Evolutionary conservation across 2,329 filamentous ascomycete genomes (phyloP).

Genomic region (Dothideomycetes sp.): DNA sequence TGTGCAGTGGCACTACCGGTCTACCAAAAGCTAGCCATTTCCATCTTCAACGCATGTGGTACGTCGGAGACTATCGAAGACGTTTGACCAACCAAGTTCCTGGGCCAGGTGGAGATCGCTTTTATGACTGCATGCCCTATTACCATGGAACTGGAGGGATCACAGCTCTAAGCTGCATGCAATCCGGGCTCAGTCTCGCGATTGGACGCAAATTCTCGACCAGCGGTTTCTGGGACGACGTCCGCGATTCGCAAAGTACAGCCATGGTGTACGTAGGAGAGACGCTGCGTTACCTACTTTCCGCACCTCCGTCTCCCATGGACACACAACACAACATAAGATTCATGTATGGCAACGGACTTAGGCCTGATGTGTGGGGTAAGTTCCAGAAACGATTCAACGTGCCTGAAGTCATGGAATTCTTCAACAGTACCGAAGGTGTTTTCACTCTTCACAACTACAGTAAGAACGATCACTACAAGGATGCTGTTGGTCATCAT

Average conservation of each 20-base stretch:
- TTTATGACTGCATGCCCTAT: conserved; percentile 69
- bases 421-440: conserved; percentile 71
- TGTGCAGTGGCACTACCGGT: conserved; percentile 49
- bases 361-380: conserved; percentile 60
- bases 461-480: conserved; percentile 53
- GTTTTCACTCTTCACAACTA: conserved; percentile 47
- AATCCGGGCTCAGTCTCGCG: conserved; percentile 49
- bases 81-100: conserved; percentile 27
- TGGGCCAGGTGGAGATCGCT: conserved; percentile 46
- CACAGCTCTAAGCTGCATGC: conserved; percentile 35
- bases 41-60: conserved; percentile 41
- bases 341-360: conserved; percentile 56
- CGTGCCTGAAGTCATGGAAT: conserved; percentile 56
- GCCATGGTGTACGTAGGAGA: conserved; percentile 72
- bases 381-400: conserved; percentile 56
- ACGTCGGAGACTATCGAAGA: conserved; percentile 23
- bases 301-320: conserved; percentile 53
- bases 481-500: conserved; percentile 61
- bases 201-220: conserved; percentile 60
- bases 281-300: conserved; percentile 63
- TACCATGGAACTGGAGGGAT: conserved; percentile 69
- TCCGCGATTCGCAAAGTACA: conserved; percentile 58
- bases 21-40: conserved; percentile 63
- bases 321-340: conserved; percentile 52
- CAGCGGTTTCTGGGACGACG: conserved; percentile 61